Evolutionary conservation across 108 stramenopile species (phyloP).

Genomic region (Pseudonitzschia multistriata): DNA sequence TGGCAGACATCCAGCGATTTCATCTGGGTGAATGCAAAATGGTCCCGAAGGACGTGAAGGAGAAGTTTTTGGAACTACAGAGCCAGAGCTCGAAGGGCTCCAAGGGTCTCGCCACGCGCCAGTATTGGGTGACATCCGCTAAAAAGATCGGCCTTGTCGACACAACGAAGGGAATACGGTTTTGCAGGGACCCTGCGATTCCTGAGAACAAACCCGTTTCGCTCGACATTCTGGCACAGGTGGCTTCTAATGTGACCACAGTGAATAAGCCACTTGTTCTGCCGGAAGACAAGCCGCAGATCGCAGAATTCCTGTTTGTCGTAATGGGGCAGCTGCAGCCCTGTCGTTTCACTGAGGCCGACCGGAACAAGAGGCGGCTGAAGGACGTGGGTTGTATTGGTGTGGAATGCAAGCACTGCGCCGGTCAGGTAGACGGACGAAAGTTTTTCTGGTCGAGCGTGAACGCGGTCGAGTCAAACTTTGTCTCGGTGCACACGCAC

Average conservation of each 20-base stretch:
- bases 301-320: slow-evolving; percentile 84
- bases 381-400: slow-evolving; percentile 88
- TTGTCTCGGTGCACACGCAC: slow-evolving; percentile 89
- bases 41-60: slow-evolving; percentile 66
- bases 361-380: slow-evolving; percentile 84
- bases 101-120: slow-evolving; percentile 82
- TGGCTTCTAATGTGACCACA: slow-evolving; percentile 63
- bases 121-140: slow-evolving; percentile 86
- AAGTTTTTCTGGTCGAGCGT: slow-evolving; percentile 93
- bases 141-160: slow-evolving; percentile 85
- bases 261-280: slow-evolving; percentile 59
- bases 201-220: slow-evolving; percentile 56
- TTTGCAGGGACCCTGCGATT: slow-evolving; percentile 63
- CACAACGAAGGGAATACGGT: slow-evolving; percentile 73
- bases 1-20: slow-evolving; percentile 87
- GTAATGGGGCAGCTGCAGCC: slow-evolving; percentile 90
- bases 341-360: slow-evolving; percentile 89
- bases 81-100: slow-evolving; percentile 86
- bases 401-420: slow-evolving; percentile 90
- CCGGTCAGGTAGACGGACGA: slow-evolving; percentile 82
- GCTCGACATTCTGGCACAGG: slow-evolving; percentile 77
- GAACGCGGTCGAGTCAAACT: slow-evolving; percentile 88
- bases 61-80: slow-evolving; percentile 65
- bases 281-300: slow-evolving; percentile 78
- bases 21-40: slow-evolving; percentile 82